Conservation (phyloP, 768 basidiomycete genomes). For the Calocera cornea region DNA sequence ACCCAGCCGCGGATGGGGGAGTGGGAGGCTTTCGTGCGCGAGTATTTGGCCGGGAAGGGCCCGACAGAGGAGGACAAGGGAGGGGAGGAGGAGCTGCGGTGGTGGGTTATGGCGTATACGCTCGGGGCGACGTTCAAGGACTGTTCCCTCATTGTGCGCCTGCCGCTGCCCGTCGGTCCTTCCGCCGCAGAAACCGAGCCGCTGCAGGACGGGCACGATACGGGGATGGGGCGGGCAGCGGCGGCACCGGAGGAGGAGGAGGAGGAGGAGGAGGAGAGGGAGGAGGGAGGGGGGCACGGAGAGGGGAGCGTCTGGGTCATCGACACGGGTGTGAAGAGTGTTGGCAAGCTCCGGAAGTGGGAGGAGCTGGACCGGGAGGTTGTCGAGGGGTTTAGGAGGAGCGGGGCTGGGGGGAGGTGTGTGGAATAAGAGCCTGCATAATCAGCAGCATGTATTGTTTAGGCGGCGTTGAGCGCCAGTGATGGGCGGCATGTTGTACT, state of each 20-base stretch:
- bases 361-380: slow-evolving; percentile 58
- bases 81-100: slow-evolving; percentile 33
- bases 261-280: not conserved
- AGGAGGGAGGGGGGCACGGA: slow-evolving; percentile 14
- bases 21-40: slow-evolving; percentile 49
- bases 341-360: slow-evolving; percentile 56
- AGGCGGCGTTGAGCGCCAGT: no score
- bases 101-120: slow-evolving; percentile 59
- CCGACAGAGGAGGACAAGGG: no score
- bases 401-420: not conserved
- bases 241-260: no score
- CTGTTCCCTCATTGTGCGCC: slow-evolving; percentile 59
- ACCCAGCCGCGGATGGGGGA: slow-evolving; percentile 48
- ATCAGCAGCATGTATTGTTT: no score
- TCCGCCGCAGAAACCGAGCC: not conserved
- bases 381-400: slow-evolving; percentile 19
- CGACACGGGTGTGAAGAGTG: slow-evolving; percentile 73
- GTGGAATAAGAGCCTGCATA: not conserved
- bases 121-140: slow-evolving; percentile 95
- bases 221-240: no score
- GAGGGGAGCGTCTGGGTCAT: slow-evolving; percentile 46
- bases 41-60: slow-evolving; percentile 35
- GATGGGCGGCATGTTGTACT: no score
- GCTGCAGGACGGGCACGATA: no score
- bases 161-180: slow-evolving; percentile 17